Conservation (phyloP, 495 filamentous ascomycete genomes). For the Trichoderma reesei region DNA sequence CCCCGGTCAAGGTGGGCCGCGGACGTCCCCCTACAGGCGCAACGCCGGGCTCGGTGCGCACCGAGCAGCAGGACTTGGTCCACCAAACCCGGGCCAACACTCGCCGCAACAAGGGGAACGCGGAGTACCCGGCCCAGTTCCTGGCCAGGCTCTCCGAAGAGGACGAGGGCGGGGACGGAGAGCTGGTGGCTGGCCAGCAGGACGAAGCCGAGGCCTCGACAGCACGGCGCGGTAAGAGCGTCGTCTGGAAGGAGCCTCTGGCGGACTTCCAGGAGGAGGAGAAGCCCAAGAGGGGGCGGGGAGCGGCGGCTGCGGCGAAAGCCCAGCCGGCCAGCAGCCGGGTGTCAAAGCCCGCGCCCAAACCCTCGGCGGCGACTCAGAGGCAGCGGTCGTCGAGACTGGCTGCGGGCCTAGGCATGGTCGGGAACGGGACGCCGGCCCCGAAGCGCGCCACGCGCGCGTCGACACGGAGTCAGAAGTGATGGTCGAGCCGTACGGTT, state of each 20-base stretch:
- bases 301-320: constrained; percentile 3
- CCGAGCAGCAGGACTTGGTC: constrained; percentile 1
- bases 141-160: constrained; percentile 1
- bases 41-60: not conserved
- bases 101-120: constrained; percentile 4
- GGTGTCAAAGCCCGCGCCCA: not conserved
- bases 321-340: not conserved
- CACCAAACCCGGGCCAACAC: constrained; percentile 10
- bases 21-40: not conserved
- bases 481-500: not conserved
- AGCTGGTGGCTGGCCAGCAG: not conserved
- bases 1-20: not conserved
- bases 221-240: constrained; percentile 5
- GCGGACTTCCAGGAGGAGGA: not conserved
- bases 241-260: constrained; percentile 8
- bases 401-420: constrained; percentile 1
- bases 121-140: constrained; percentile 1
- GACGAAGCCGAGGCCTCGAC: not conserved
- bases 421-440: not conserved
- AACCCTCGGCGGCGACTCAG: not conserved
- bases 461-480: not conserved
- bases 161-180: not conserved
- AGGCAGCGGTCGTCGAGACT: not conserved
- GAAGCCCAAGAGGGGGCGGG: not conserved
- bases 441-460: not conserved